These are phyloP conservation scores for Fomes fomentarius DNA, from an alignment of 1,284 basidiomycete genomes.

Conservation along the genomic window DNA sequence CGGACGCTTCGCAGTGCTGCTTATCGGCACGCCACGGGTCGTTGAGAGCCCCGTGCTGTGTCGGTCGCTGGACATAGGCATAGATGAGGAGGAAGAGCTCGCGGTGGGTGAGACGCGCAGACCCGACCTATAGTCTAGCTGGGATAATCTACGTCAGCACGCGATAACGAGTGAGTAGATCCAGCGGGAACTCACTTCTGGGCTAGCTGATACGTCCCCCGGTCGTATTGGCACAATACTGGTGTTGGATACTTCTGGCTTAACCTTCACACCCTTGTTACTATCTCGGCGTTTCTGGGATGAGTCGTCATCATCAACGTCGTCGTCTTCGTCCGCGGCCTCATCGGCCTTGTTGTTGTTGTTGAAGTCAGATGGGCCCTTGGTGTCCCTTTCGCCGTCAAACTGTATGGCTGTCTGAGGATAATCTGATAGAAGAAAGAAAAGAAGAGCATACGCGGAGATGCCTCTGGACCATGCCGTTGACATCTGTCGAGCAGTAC, in stretches of 20 bases:
- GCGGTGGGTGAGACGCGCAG: constrained; percentile 26
- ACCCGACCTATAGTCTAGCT: constrained; percentile 31
- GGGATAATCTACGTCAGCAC: constrained; percentile 6
- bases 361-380: constrained; percentile 47
- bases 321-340: constrained; percentile 50
- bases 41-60: constrained; percentile 26
- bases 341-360: constrained; percentile 39
- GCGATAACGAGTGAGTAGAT: background rate
- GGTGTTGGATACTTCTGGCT: constrained; percentile 19
- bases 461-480: constrained; percentile 50
- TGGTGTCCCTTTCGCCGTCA: constrained; percentile 51
- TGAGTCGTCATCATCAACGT: constrained; percentile 39
- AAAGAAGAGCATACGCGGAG: constrained; percentile 41
- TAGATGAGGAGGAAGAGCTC: constrained; percentile 27
- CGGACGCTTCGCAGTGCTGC: constrained; percentile 28
- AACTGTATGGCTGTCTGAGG: constrained; percentile 39
- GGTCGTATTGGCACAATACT: constrained; percentile 31
- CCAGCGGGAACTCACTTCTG: constrained; percentile 24
- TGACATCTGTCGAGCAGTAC: constrained; percentile 57
- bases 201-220: constrained; percentile 25
- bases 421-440: background rate
- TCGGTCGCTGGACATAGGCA: constrained; percentile 38
- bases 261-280: constrained; percentile 26
- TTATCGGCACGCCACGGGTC: constrained; percentile 23
- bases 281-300: constrained; percentile 28